Evolutionary conservation across 305 asterid genomes (phyloP).

Genomic region (Vinca major): DNA sequence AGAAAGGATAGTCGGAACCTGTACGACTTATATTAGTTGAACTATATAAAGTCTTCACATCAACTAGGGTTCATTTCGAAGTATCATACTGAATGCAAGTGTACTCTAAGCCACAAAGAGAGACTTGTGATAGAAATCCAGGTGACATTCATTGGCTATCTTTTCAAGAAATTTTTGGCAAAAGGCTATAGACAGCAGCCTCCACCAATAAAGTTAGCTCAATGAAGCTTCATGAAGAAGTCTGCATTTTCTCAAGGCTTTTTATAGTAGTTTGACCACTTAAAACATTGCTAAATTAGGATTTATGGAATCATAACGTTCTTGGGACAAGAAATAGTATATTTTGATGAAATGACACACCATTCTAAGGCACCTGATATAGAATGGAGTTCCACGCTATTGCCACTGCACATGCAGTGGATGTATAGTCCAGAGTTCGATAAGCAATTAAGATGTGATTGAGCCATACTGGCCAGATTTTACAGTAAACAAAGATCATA

Average conservation of each 20-base stretch:
- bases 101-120: not conserved
- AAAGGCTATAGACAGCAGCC: not conserved
- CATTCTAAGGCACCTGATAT: not conserved
- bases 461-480: constrained; percentile 15
- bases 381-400: not conserved
- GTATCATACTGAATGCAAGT: constrained; percentile 6
- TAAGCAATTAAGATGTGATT: not conserved
- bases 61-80: constrained; percentile 5
- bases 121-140: constrained; percentile 1
- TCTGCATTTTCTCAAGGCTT: not conserved
- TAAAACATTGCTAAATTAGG: not conserved
- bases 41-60: not conserved
- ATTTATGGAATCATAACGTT: not conserved
- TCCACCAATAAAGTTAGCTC: not conserved
- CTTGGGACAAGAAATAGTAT: not conserved
- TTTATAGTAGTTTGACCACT: not conserved
- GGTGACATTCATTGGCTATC: not conserved
- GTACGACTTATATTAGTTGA: not conserved
- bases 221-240: constrained; percentile 1
- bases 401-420: constrained; percentile 5
- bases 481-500: not conserved
- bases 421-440: no score
- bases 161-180: not conserved
- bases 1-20: not conserved
- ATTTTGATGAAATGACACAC: not conserved